Conservation (phyloP, 2,329 filamentous ascomycete genomes). For the Drechslerella stenobrocha region DNA sequence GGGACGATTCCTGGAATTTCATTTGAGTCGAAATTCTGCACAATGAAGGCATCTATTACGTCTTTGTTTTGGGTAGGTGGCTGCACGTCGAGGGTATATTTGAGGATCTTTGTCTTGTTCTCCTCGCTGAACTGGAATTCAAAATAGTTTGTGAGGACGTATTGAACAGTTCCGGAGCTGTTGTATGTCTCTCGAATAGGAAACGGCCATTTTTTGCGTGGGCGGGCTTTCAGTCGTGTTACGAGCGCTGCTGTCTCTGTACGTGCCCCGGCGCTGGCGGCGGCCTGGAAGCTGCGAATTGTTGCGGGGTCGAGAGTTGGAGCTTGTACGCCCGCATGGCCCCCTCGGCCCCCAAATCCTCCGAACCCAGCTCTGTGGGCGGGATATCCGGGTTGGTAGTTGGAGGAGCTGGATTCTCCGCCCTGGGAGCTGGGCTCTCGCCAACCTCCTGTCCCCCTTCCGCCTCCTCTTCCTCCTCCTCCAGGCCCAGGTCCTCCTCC, state of each 20-base stretch:
- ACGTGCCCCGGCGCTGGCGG: not conserved
- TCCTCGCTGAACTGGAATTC: constrained; percentile 53
- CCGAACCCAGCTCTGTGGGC: no score
- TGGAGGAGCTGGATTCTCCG: no score
- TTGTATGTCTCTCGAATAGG: constrained; percentile 56
- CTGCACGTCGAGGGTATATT: constrained; percentile 56
- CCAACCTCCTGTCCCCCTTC: constrained; percentile 17
- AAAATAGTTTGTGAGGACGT: constrained; percentile 58
- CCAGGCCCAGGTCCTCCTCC: constrained; percentile 51
- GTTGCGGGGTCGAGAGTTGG: no score
- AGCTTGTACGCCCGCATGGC: no score
- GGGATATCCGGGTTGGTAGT: no score
- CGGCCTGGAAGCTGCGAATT: no score
- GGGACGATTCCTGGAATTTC: constrained; percentile 2
- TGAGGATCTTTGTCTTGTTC: constrained; percentile 59
- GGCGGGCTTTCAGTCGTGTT: not conserved
- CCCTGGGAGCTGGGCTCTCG: no score
- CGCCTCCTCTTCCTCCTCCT: constrained; percentile 32
- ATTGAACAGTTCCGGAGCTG: constrained; percentile 55
- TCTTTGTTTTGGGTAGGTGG: constrained; percentile 14
- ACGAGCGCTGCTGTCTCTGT: constrained; percentile 8
- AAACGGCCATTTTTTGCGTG: constrained; percentile 51
- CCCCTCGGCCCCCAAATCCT: no score
- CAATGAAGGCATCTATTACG: constrained; percentile 24
- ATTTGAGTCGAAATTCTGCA: not conserved